phyloP scores from a whole-genome alignment of 331 rosid species.

The Telfairia occidentalis region DNA sequence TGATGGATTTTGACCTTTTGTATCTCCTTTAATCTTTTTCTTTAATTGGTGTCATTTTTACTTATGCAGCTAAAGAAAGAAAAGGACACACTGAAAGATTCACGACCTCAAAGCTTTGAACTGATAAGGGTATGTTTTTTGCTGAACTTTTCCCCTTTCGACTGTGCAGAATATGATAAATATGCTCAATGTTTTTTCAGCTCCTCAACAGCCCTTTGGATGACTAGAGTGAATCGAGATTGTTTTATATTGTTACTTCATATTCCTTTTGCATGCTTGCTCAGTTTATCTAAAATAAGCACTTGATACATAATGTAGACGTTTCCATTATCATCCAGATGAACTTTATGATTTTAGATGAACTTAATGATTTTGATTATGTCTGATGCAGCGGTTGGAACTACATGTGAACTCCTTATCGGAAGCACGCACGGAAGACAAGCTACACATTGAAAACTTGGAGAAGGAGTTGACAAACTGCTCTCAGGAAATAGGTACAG shows the following conservation, averaged over 20 bases:
- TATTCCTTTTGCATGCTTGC: background rate
- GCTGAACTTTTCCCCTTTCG: background rate
- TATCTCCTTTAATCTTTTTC: background rate
- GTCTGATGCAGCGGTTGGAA: constrained; percentile 47
- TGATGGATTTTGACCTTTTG: background rate
- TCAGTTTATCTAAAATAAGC: background rate
- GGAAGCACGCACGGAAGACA: constrained; percentile 41
- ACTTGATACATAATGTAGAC: background rate
- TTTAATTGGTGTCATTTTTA: background rate
- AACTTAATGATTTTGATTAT: constrained; percentile 17
- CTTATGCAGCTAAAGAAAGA: constrained; percentile 57
- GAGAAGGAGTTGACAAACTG: constrained; percentile 70
- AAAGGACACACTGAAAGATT: constrained; percentile 40
- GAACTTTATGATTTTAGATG: constrained; percentile 14
- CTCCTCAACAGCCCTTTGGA: background rate
- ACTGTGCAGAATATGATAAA: constrained; percentile 7
- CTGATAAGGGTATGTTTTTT: constrained; percentile 34
- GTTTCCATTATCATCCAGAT: background rate
- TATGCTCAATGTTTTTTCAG: background rate
- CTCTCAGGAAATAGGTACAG: constrained; percentile 73
- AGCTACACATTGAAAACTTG: constrained; percentile 43
- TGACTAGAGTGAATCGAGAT: background rate
- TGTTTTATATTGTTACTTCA: background rate
- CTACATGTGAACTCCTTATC: constrained; percentile 40
- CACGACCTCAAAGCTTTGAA: constrained; percentile 45